Evolutionary conservation across 2,329 filamentous ascomycete genomes (phyloP), one percentile per base, ranked within the genome.

Genomic region (Fusarium tricinctum): DNA sequence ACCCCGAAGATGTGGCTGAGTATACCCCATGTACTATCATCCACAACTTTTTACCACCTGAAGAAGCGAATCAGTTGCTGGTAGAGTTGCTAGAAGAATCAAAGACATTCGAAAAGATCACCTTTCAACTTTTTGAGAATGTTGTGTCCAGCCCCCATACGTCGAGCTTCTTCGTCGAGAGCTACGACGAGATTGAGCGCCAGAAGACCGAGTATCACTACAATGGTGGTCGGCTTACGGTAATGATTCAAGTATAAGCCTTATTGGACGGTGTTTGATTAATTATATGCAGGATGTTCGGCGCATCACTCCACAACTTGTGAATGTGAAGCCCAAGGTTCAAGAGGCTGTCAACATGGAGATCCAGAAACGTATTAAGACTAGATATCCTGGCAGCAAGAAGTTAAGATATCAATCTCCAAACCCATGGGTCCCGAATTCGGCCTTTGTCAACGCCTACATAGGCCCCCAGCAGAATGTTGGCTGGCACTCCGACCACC

Each of bases 371-470:
- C 89, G 94, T 9, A 96, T 95, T 63, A 81, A 81, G 47, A 84
- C 86, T 5, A 85, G 85, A 55, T 93, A 96, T 63, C 90, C 91
- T 0, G 82, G 81, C 19, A 88, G 89, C 14, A 84, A 87, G 77
- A 97, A 95, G 77, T 85, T 97, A 28, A 89, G 85, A 70, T 89
- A 92, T 71, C 94, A 97, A 74, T 91, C 90, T 0, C 86, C 92
- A 0, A 78, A 86, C 0, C 80, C 85, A 1, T 98, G 95, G 94
- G 82, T 83, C 10, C 92, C 95, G 12, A 98, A 98, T 75, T 93
- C 93, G 0, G 93, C 94, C 0, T 95, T 97, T 74, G 94, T 97
- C 17, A 99, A 99, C 78, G 97, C 93, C 81, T 99, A 99, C 78
- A 84, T 90, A 72, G 94, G 94, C 0, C 90, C 89, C 0, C 84